Evolutionary conservation across 2,329 filamentous ascomycete species (phyloP), one percentile per base, ranked within the genome.

Genomic region (Diaporthe citriasiana): DNA sequence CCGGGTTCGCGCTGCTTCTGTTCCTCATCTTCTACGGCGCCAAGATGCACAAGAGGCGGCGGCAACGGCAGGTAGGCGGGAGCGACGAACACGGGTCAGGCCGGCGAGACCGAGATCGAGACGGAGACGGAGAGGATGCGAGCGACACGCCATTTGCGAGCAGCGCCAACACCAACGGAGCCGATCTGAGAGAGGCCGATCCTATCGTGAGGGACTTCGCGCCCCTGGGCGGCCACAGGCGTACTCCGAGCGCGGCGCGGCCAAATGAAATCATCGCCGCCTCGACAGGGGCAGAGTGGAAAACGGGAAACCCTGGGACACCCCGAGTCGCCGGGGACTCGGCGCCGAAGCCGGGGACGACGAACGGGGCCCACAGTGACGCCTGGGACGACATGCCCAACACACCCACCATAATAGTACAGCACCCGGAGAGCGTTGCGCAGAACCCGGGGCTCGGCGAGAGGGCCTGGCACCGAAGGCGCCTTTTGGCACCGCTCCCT

Each of bases 261-360:
- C 17, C 55, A 6, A 51, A 38, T 12, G 35, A 70, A 27, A 38
- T 70, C 33, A 47, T 53, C 15, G 57, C 66, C 17, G 56, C 65
- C 17, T 42, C 73, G 33, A 75, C 73, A 2, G 73, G 73, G 13
- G 71, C 71, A 10, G 65, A 75, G 1, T 73, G 73, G 73, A 45
- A 47, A 42, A 33, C 6, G 3, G 56, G 27, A 4, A 60, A 68
- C 19, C 66, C 73, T 76, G 94, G 94, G 0, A 92, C 87, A 30
- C 89, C 92, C 76, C 88, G 92, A 38, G 94, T 92, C 0, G 88
- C 98, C 4, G 90, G 88, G 75, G 87, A 89, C 85, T 86, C 90
- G 85, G 85, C 69, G 25, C 69, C 69, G 55, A 51, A 27, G 25
- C 55, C 13, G 40, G 30, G 35, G 4, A 27, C 55, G 4, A 38